Base-by-base conservation (phyloP, 371 early-diverging fungal species). In the Mortierella polycephala region DNA sequence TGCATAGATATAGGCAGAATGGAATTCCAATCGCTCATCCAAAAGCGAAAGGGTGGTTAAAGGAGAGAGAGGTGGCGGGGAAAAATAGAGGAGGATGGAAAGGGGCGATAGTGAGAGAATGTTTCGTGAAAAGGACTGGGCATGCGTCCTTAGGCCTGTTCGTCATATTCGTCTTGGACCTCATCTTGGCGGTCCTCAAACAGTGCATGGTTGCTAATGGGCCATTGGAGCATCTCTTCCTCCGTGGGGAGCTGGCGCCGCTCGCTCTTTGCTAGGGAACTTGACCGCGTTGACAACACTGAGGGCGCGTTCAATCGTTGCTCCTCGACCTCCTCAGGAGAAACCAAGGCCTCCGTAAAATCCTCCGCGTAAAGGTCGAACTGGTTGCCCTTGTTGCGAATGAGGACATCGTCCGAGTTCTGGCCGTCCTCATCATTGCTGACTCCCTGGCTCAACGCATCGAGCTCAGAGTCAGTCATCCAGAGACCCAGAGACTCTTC, bases 181-280 rank as follows among this genome's bases (percentile, higher is more conserved):
- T 71, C 76, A 55, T 75, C 76, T 18, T 70, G 64, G 8, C 76
- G 76, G 46, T 62, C 67, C 42, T 71, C 67, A 23, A 75, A 75
- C 61, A 62, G 52, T 44, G 51, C 47, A 12, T 18, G 57, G 61
- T 75, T 75, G 57, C 60, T 50, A 40, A 70, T 45, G 41, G 76
- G 76, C 76, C 76, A 75, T n/a, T 50, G 64, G 40, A 75, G 71
- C 76, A 75, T 75, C 61, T 75, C 71, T 23, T 75, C 71, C 46
- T 70, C 76, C 0, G 71, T 46, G 20, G 61, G 69, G 6, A 49
- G 18, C 16, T 52, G 58, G n/a, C 37, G 57, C 5, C 21, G 57
- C 59, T 60, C 16, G 53, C 30, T 46, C 3, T 60, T 30, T 30
- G 30, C n/a, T n/a, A n/a, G 53, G 10, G 7, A 30, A 14, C 44